These are phyloP conservation scores for Fraxinus floribunda DNA, from an alignment of 305 asterid genomes.

Conservation along the genomic window DNA sequence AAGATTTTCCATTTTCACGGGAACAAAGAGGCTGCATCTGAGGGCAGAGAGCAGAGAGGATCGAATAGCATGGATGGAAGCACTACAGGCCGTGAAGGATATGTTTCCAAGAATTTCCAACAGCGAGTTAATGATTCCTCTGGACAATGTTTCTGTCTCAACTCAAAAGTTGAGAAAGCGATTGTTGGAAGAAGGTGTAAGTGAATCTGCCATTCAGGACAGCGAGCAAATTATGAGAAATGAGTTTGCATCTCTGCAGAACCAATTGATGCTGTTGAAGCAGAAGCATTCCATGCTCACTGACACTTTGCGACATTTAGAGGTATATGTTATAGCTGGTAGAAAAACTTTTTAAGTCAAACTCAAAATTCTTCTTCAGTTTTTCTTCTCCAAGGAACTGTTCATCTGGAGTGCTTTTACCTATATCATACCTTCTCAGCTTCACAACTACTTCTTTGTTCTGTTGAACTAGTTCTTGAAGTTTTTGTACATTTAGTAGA, in stretches of 20 bases:
- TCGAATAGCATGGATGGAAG: conserved; percentile 81
- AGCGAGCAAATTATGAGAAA: conserved; percentile 79
- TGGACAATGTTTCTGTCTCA: conserved; percentile 61
- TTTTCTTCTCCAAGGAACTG: conserved; percentile 33
- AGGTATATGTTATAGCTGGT: conserved; percentile 68
- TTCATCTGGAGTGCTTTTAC: conserved; percentile 34
- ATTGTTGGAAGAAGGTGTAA: conserved; percentile 71
- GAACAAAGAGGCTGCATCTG: conserved; percentile 90
- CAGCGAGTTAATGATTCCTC: conserved; percentile 91
- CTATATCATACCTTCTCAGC: conserved; percentile 27
- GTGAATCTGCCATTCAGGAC: conserved; percentile 71
- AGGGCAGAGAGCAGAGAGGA: conserved; percentile 94
- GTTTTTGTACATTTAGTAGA: not conserved
- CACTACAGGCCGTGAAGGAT: conserved; percentile 87
- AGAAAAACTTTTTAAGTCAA: conserved; percentile 39
- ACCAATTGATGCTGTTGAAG: conserved; percentile 69
- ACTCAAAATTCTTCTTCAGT: conserved; percentile 38
- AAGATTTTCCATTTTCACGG: conserved; percentile 92
- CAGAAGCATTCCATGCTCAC: conserved; percentile 85
- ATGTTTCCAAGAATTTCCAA: conserved; percentile 96
- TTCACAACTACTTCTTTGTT: conserved; percentile 29
- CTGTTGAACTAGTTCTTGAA: conserved; percentile 23
- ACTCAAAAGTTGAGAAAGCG: conserved; percentile 79
- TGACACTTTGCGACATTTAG: conserved; percentile 90
- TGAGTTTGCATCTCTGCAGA: conserved; percentile 80